A percentile compares a stretch with the other conserved stretches of the same genome.
phyloP scores from a whole-genome alignment of 768 basidiomycete species.

The Plicaturopsis crispa region DNA sequence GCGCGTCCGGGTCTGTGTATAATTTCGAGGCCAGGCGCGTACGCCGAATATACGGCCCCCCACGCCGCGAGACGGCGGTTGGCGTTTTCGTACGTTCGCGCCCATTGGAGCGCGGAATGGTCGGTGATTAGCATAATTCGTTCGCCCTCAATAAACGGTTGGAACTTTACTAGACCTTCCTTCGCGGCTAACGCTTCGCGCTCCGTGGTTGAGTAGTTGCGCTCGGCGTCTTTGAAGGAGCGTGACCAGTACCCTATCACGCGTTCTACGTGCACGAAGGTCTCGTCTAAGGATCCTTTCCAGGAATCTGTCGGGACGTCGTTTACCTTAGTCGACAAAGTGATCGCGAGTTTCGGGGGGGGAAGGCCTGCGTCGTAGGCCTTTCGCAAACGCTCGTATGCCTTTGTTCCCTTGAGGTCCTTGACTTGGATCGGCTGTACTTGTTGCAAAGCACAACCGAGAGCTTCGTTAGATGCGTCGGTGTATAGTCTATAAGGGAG shows the following conservation, averaged over 20 bases:
- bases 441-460: conserved; percentile 23
- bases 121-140: conserved; percentile 20
- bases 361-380: conserved; percentile 12
- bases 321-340: conserved; percentile 10
- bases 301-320: conserved; percentile 15
- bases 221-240: conserved; percentile 22
- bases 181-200: conserved; percentile 29
- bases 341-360: conserved; percentile 15
- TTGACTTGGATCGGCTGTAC: conserved; percentile 20
- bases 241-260: conserved; percentile 23
- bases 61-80: conserved; percentile 20
- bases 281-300: conserved; percentile 21
- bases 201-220: conserved; percentile 30
- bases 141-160: conserved; percentile 28
- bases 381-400: conserved; percentile 16
- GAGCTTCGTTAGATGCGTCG: conserved; percentile 23
- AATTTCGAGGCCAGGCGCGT: conserved; percentile 21
- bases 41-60: conserved; percentile 25
- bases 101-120: conserved; percentile 20
- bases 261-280: conserved; percentile 21
- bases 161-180: conserved; percentile 29
- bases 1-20: conserved; percentile 23
- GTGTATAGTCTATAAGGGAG: conserved; percentile 27
- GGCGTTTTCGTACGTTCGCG: conserved; percentile 14
- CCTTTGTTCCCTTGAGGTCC: conserved; percentile 20